Evolutionary conservation across 768 basidiomycete genomes (phyloP).

Genomic region (Suillus americanus): DNA sequence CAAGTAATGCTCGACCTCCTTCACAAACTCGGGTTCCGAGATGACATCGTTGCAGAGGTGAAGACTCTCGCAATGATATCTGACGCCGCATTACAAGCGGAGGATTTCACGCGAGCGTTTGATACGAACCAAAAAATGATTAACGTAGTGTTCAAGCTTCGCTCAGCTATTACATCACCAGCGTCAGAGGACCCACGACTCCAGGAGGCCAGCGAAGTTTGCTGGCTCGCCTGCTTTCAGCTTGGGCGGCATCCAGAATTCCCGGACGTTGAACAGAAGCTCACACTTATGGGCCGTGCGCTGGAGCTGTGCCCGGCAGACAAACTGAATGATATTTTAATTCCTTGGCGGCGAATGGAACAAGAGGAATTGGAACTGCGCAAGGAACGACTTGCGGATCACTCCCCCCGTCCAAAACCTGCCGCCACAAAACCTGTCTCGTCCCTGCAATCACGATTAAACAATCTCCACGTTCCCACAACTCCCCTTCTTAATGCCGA

Average conservation of each 20-base stretch:
- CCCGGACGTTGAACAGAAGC: slow-evolving; percentile 61
- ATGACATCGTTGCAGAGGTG: slow-evolving; percentile 73
- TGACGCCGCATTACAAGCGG: slow-evolving; percentile 79
- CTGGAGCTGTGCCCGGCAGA: slow-evolving; percentile 86
- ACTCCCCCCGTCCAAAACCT: slow-evolving; percentile 14
- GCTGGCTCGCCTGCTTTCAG: slow-evolving; percentile 89
- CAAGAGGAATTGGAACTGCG: slow-evolving; percentile 57
- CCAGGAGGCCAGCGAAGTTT: slow-evolving; percentile 71
- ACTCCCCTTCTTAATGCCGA: slow-evolving; percentile 70
- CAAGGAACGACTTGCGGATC: slow-evolving; percentile 39
- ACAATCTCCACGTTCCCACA: slow-evolving; percentile 66
- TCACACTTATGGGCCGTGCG: slow-evolving; percentile 74
- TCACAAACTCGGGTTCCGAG: slow-evolving; percentile 79
- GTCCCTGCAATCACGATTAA: slow-evolving; percentile 61
- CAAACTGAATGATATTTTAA: slow-evolving; percentile 73
- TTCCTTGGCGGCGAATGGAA: slow-evolving; percentile 75
- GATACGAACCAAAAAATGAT: slow-evolving; percentile 75
- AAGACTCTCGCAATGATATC: slow-evolving; percentile 89
- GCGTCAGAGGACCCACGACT: slow-evolving; percentile 40
- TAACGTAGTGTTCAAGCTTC: slow-evolving; percentile 52
- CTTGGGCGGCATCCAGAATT: slow-evolving; percentile 84
- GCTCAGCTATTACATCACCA: slow-evolving; percentile 26
- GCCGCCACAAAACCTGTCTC: slow-evolving; percentile 39
- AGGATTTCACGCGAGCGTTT: slow-evolving; percentile 76
- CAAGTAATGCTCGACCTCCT: slow-evolving; percentile 90